Base-by-base conservation (phyloP, 2,329 filamentous ascomycete genomes). In the Exophiala sp. region DNA sequence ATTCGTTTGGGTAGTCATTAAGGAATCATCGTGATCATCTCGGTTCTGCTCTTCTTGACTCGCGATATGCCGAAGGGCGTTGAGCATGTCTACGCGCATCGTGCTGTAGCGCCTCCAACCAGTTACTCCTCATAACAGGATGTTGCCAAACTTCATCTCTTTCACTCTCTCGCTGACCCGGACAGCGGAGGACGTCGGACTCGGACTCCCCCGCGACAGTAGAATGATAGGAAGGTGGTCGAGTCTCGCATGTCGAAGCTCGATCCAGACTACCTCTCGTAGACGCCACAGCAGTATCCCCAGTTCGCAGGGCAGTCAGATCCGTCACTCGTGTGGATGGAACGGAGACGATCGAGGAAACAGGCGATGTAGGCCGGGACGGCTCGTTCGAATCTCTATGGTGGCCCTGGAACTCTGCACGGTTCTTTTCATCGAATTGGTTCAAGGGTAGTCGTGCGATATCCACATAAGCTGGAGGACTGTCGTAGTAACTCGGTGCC, bases 101-200 rank as follows among this genome's bases (percentile, higher is more conserved):
- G 11, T 50, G 41, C 32, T 30, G 47, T 21, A 57, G 29, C 1
- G 41, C 27, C 10, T 54, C 50, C 7, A 57, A 43, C 54, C 54
- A 57, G 23, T 54, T 41, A 19, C 35, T 50, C 22, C 40, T 24
- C 54, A 57, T 57, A 3, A 57, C 54, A 3, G 54, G 54, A 39
- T 57, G 54, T 41, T 37, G 38, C 51, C 51, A 47, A 83, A 85
- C 0, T 81, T 81, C 1, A 63, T 73, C 64, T 68, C 70, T 46
- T 73, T 68, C 40, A 78, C 74, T 60, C 75, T 61, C 55, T 63
- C 61, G n/a, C n/a, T 38, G 58, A 35, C 27, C 54, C 50, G 27
- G 65, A 52, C 48, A 66, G 46, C 52, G 60, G 22, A 44, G 3
- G 48, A 24, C 1, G 24, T 48, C 1, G 51, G 51, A 24, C 48